These are phyloP conservation scores for Sporisorium iseilematis-ciliati DNA, from an alignment of 1,284 basidiomycete genomes.

Conservation along the genomic window DNA sequence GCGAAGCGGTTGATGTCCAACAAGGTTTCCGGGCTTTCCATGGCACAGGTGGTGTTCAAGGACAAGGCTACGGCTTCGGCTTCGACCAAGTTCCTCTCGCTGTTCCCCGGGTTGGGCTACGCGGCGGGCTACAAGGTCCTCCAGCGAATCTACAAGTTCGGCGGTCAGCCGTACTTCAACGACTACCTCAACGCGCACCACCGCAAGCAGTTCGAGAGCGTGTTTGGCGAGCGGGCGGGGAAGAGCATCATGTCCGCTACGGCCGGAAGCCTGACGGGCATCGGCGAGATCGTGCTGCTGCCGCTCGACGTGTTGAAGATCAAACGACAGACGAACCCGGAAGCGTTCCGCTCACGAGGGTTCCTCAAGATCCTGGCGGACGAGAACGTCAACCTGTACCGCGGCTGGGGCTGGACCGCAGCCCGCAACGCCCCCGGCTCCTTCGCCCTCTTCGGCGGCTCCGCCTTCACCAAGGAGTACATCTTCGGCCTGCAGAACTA, in stretches of 20 bases:
- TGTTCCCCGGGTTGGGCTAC: slow-evolving; percentile 98
- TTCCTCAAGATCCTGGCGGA: slow-evolving; percentile 89
- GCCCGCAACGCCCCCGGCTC: slow-evolving; percentile 95
- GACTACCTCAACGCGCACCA: slow-evolving; percentile 85
- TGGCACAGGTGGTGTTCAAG: slow-evolving; percentile 85
- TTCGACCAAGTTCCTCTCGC: slow-evolving; percentile 81
- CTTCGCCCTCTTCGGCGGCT: slow-evolving; percentile 92
- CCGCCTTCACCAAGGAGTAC: slow-evolving; percentile 93
- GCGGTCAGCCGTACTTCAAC: slow-evolving; percentile 97
- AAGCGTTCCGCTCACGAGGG: slow-evolving; percentile 74
- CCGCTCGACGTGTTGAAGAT: slow-evolving; percentile 97
- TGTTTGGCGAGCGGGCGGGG: slow-evolving; percentile 94
- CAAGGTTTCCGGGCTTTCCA: slow-evolving; percentile 71
- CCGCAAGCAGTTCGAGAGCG: slow-evolving; percentile 81
- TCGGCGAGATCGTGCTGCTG: slow-evolving; percentile 94
- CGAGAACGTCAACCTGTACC: slow-evolving; percentile 89
- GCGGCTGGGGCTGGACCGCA: slow-evolving; percentile 99
- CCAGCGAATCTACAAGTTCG: slow-evolving; percentile 79
- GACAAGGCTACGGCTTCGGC: slow-evolving; percentile 79
- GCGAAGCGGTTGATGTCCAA: slow-evolving; percentile 98
- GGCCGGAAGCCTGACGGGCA: slow-evolving; percentile 77
- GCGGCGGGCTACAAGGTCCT: slow-evolving; percentile 85
- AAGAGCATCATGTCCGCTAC: slow-evolving; percentile 95
- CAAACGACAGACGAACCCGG: slow-evolving; percentile 76
- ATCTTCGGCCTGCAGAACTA: slow-evolving; percentile 89